Percentiles rank a stretch among this genome's conserved stretches.
Evolutionary conservation across 2,329 filamentous ascomycete genomes (phyloP).

Genomic region (Cladophialophora psammophila): DNA sequence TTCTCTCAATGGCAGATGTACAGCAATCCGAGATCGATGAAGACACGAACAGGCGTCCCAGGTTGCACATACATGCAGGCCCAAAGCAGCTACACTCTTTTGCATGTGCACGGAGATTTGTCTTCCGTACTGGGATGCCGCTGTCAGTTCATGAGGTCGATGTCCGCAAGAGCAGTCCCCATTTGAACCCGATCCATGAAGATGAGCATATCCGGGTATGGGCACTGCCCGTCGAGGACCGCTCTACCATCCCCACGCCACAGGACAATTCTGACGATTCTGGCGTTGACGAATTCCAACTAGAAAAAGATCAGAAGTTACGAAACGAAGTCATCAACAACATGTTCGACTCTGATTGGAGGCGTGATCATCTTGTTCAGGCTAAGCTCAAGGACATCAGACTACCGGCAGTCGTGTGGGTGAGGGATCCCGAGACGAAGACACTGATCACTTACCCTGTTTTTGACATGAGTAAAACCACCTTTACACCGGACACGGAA

Average conservation of each 20-base stretch:
- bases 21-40: constrained; percentile 49
- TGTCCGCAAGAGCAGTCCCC: constrained; percentile 40
- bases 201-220: constrained; percentile 84
- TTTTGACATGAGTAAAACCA: constrained; percentile 68
- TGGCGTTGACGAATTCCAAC: constrained; percentile 55
- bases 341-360: constrained; percentile 83
- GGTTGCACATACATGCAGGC: constrained; percentile 66
- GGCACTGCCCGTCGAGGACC: constrained; percentile 69
- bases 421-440: constrained; percentile 67
- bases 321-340: constrained; percentile 70
- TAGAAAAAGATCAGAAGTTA: constrained; percentile 55
- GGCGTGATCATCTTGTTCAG: constrained; percentile 72
- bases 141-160: constrained; percentile 70
- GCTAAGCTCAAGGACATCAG: constrained; percentile 70
- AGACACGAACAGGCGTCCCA: constrained; percentile 31
- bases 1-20: constrained; percentile 81
- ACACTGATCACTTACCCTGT: constrained; percentile 70
- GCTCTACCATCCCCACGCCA: constrained; percentile 40
- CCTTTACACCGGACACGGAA: constrained; percentile 66
- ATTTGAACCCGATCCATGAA: constrained; percentile 70
- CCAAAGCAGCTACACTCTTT: constrained; percentile 81
- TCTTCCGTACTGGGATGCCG: constrained; percentile 83
- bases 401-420: constrained; percentile 73
- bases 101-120: constrained; percentile 82
- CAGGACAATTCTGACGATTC: constrained; percentile 54